These are phyloP conservation scores for Termitomyces titanicus DNA, from an alignment of 768 basidiomycete genomes.

Conservation along the genomic window DNA sequence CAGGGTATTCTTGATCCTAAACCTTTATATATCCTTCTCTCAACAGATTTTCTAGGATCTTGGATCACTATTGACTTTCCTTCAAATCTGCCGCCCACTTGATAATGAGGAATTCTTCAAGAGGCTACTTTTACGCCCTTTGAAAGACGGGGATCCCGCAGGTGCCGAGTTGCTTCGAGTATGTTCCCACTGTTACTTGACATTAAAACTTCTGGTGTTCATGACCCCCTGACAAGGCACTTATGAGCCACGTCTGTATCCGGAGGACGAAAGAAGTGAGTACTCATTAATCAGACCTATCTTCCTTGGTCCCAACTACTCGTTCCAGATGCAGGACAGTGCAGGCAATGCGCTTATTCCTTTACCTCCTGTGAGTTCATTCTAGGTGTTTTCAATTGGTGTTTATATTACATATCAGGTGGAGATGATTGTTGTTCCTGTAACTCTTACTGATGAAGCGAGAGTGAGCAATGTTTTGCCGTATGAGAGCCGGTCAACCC, in stretches of 20 bases:
- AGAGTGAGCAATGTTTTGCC: constrained; percentile 40
- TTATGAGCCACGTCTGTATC: constrained; percentile 78
- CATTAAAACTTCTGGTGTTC: constrained; percentile 8
- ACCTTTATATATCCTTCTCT: background rate
- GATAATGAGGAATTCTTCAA: constrained; percentile 84
- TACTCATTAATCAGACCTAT: background rate
- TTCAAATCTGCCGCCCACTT: constrained; percentile 80
- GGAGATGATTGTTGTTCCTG: constrained; percentile 71
- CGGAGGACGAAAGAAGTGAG: constrained; percentile 78
- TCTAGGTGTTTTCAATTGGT: background rate
- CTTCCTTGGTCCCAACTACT: background rate
- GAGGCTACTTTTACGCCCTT: constrained; percentile 70
- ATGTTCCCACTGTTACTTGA: constrained; percentile 16
- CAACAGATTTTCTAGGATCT: constrained; percentile 56
- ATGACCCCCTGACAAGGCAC: constrained; percentile 38
- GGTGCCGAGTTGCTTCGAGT: constrained; percentile 75
- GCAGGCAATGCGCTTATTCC: constrained; percentile 70
- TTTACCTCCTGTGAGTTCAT: constrained; percentile 57
- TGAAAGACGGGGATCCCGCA: constrained; percentile 62
- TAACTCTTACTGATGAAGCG: constrained; percentile 59
- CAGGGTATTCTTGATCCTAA: constrained; percentile 36
- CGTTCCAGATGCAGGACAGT: constrained; percentile 74
- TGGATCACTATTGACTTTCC: constrained; percentile 81
- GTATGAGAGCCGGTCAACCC: background rate
- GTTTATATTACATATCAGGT: constrained; percentile 41